Evolutionary conservation across 257 asterid genomes (phyloP).

Genomic region (Penstemon newberryi): DNA sequence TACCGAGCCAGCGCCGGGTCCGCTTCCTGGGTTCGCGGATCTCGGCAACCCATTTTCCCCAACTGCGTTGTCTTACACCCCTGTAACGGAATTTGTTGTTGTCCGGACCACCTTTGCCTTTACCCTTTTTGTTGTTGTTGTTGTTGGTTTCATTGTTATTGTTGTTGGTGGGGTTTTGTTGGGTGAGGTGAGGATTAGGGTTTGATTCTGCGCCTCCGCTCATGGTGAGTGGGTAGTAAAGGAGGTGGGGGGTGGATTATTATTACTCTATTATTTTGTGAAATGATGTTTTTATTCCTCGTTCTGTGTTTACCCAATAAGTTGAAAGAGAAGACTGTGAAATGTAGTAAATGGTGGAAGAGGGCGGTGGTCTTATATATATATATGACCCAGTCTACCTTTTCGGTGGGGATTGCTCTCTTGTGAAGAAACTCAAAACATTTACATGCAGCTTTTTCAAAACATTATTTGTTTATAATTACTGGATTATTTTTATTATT

Average conservation of each 20-base stretch:
- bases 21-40: conserved; percentile 87
- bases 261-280: neutral
- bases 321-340: conserved; percentile 27
- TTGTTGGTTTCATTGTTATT: conserved; percentile 14
- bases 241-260: conserved; percentile 28
- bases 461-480: no score
- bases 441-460: neutral
- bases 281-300: conserved; percentile 33
- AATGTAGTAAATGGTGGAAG: conserved; percentile 53
- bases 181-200: conserved; percentile 38
- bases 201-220: conserved; percentile 48
- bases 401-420: conserved; percentile 11
- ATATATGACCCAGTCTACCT: neutral
- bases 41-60: conserved; percentile 99
- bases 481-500: no score
- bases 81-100: conserved; percentile 71
- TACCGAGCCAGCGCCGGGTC: conserved; percentile 83
- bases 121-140: conserved; percentile 31
- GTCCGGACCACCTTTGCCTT: conserved; percentile 88
- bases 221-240: conserved; percentile 52
- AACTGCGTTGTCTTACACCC: conserved; percentile 92
- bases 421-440: conserved; percentile 1
- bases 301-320: conserved; percentile 64
- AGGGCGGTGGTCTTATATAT: conserved; percentile 60
- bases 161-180: conserved; percentile 15